Evolutionary conservation across 1,284 basidiomycete genomes (phyloP), one percentile per base, ranked within the genome.

Genomic region (Cryptococcus wingfieldii): DNA sequence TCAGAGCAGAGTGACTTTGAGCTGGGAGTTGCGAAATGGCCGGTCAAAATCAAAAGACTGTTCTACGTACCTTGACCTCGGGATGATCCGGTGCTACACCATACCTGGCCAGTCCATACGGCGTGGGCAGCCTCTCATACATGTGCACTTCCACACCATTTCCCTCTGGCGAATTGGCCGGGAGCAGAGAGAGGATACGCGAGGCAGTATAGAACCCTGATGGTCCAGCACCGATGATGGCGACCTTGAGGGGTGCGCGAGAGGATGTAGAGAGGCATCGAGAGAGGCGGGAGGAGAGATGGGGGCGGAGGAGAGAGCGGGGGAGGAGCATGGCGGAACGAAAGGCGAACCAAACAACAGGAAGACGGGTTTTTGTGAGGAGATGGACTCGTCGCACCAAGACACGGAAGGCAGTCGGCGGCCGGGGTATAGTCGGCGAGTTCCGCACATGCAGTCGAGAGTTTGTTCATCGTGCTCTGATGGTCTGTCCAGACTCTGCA

Each of bases 1-100:
- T 16, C 23, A 23, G 23, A 23, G 23, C 23, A 23, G 23, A 23
- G 23, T 23, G 23, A 3, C 23, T 23, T 23, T 23, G 23, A 23
- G 23, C 23, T 23, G 23, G 23, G 23, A 23, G 23, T 23, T 23
- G 23, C 23, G 23, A 23, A 23, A 23, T 23, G 23, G 25, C 39
- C 34, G 12, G 18, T 16, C 38, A 38, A 23, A 37, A 19, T 25
- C 37, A 48, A 27, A 19, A 45, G 51, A 38, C 16, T 12, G 16
- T 23, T 23, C 23, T 23, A 76, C 82, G 52, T 68, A 87, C 92
- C 83, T 97, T 98, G 70, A 98, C 95, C 79, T 98, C 95, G 1
- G 95, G 93, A 76, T 99, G 96, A 78, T 98, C 96, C 41, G 96
- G 95, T 9, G 96, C 96, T 7, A 99, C 96, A 1, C 96, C 95